Base-by-base conservation (phyloP, 768 basidiomycete genomes). In the Kwoniella mangroviensis region DNA sequence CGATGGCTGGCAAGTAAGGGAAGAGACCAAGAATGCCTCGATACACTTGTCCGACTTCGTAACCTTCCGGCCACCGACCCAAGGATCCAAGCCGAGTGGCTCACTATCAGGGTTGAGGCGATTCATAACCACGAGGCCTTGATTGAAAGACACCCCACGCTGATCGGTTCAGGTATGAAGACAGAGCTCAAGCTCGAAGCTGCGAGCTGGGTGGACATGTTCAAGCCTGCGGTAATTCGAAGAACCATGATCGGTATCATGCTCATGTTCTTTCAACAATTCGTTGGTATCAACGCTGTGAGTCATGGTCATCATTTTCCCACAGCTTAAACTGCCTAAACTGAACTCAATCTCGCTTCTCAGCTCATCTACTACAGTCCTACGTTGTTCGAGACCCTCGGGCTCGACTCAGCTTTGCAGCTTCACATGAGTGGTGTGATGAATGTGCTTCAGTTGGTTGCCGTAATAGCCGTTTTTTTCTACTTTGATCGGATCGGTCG, bases 1-100 rank as follows among this genome's bases (percentile, higher is more conserved):
- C 91, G 91, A 79, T 93, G 86, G 86, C 85, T 89, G 49, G 84
- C 93, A 83, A 89, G 89, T 85, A 86, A 86, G 28, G 89, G 88
- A 49, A 83, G 84, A 49, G 84, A 61, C 24, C 19, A 22, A 61
- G 60, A 61, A 28, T 61, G 60, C 4, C 28, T 61, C 10, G 60
- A 61, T 17, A 17, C 60, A 26, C 42, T 61, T 17, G n/a, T 42
- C 1, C 60, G 42, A n/a, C 42, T 61, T 42, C 40, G 60, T 11
- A 45, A 22, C 4, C 60, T 61, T n/a, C 60, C 60, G 10, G 17
- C 60, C 9, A 22, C 60, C n/a, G 60, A 61, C 24, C 60, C 60
- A 21, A n/a, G 60, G 5, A 40, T 61, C 13, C 60, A 61, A 49
- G 60, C 60, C 21, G 60, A 61, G 42, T 61, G 60, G 60, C n/a